Conservation (phyloP, 805 yeast species). For the Metschnikowia kofuensis region DNA sequence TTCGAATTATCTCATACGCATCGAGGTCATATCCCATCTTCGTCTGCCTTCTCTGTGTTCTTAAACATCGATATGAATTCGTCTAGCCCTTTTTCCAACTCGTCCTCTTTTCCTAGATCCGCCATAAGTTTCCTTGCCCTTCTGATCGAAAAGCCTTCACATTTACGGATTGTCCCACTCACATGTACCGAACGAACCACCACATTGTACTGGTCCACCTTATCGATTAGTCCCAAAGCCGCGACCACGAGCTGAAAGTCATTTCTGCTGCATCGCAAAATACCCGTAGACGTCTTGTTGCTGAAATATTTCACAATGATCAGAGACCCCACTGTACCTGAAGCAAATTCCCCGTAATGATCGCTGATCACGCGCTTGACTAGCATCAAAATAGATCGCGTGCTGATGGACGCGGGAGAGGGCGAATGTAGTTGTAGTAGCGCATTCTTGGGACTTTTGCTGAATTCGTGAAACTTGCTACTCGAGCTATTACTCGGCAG, state of each 20-base stretch:
- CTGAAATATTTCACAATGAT: slow-evolving; percentile 77
- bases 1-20: too few relatives aligned
- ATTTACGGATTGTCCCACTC: slow-evolving; percentile 84
- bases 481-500: slow-evolving; percentile 10
- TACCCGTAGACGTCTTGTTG: slow-evolving; percentile 78
- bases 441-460: slow-evolving; percentile 33
- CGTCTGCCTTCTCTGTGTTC: slow-evolving; percentile 8
- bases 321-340: slow-evolving; percentile 59
- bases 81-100: slow-evolving; percentile 6
- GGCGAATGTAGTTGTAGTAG: slow-evolving; percentile 49
- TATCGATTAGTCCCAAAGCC: slow-evolving; percentile 57
- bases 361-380: slow-evolving; percentile 55
- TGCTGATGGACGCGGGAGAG: slow-evolving; percentile 47
- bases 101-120: slow-evolving; percentile 15
- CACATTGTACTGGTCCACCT: slow-evolving; percentile 47
- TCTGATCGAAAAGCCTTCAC: slow-evolving; percentile 65
- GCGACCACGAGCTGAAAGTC: slow-evolving; percentile 61
- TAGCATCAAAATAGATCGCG: slow-evolving; percentile 49
- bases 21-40: not conserved
- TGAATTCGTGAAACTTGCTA: slow-evolving; percentile 21
- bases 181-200: slow-evolving; percentile 64
- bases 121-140: slow-evolving; percentile 40
- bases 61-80: slow-evolving; percentile 15
- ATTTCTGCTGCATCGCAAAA: slow-evolving; percentile 70
- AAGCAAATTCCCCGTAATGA: slow-evolving; percentile 77